Evolutionary conservation across 371 early-diverging fungal species (phyloP), one percentile per base, ranked within the genome.

Genomic region (Mucor ambiguus): DNA sequence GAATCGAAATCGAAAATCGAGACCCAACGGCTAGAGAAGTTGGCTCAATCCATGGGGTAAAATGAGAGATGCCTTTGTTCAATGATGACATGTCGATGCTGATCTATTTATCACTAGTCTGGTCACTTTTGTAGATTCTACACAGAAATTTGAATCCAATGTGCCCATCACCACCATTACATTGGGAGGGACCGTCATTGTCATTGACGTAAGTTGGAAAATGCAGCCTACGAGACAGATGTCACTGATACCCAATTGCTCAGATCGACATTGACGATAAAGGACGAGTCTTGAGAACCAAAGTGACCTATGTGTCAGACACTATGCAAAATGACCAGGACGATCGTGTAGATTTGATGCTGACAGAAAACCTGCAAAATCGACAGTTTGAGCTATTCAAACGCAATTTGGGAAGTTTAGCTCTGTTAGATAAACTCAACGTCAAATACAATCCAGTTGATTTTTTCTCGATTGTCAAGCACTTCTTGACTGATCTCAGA

Each of bases 211-310:
- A 77, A 56, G 82, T 46, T 18, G 24, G 22, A 28, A 28, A 33
- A 9, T 18, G 6, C 14, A 41, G 41, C 18, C 18, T 41, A 18
- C 18, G 18, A 41, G 18, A 37, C 16, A 14, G 14, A 37, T 26
- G 9, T 58, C 14, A 43, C 41, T 29, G 2, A n/a, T 4, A 35
- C 26, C 14, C 28, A 37, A 7, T 5, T 67, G 22, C 29, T 30
- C 80, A 87, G 87, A 85, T 87, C 43, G 85, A 85, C 58, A 76
- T 87, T n/a, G 86, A 87, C 52, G 77, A 79, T 30, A 70, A 65
- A 11, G 87, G 87, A 0, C 60, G 74, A 10, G 76, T 85, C 7
- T 43, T 80, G 37, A 74, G 73, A 54, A 71, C 78, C 35, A 87
- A 85, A 59, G 81, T 85, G n/a, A 82, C 84, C 0, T 87, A 81